Evolutionary conservation across 2,329 filamentous ascomycete species (phyloP), one percentile per base, ranked within the genome.

Genomic region (Aureobasidium namibiae): DNA sequence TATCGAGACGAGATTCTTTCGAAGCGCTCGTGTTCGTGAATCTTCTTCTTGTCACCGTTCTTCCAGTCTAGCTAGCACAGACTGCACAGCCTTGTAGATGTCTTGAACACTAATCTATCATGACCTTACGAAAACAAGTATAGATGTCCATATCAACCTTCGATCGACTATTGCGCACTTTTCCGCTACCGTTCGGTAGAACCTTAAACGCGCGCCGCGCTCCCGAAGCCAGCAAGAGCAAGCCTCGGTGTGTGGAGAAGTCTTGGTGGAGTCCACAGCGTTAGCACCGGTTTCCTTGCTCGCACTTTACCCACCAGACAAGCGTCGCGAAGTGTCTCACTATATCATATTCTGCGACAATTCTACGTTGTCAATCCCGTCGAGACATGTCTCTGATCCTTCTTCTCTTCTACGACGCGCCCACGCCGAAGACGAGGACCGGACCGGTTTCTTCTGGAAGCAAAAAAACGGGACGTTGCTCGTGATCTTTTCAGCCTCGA

Each of bases 301-400:
- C 13, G 23, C 18, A 38, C 23, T 54, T 42, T 42, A n/a, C n/a
- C 50, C 50, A 54, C 38, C 52, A 56, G 26, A 44, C 52, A 56
- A 36, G 38, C 18, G 52, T 23, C 54, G 24, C 23, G 7, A 38
- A 48, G 38, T 57, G 54, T 57, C 54, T 57, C 54, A 57, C 38
- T 46, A 57, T 57, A 39, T 46, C 31, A 46, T 18, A 46, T 57
- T 48, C 42, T 57, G 54, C 41, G 54, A 57, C 54, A 57, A 34
- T 39, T 57, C 54, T 57, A 46, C 54, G 54, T 57, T 57, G 42
- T 13, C 38, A 24, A 26, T 34, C 10, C 23, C 29, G 18, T 34
- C n/a, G 36, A 16, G 39, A 16, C 39, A 13, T 34, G 29, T 21
- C n/a, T 39, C 42, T 45, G 42, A 45, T 56, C n/a, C 10, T 34